Percentiles rank a stretch among this genome's conserved stretches.
Conservation (phyloP, 1,284 basidiomycete species). For the Malassezia equina region DNA sequence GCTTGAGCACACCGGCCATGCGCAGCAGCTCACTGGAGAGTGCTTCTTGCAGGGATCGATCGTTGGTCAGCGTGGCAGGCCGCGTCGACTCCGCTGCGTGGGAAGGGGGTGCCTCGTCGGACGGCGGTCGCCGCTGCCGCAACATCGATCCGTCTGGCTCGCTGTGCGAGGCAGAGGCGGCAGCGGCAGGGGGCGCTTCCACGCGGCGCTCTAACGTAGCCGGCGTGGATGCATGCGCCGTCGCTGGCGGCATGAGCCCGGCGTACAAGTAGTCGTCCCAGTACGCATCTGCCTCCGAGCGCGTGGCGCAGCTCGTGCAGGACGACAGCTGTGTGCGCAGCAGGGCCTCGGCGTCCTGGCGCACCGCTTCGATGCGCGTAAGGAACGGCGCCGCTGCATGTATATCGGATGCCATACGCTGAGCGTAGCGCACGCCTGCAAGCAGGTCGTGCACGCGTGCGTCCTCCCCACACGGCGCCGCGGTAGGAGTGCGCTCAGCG, state of each 20-base stretch:
- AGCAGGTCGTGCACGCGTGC: conserved; percentile 4
- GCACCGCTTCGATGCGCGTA: neutral
- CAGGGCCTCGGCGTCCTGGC: neutral
- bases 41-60: conserved; percentile 35
- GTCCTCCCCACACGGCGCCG: neutral
- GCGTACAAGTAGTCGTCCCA: conserved; percentile 19
- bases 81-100: neutral
- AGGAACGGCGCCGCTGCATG: neutral
- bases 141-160: neutral
- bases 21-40: conserved; percentile 43
- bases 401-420: neutral
- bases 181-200: no score
- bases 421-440: conserved; percentile 4
- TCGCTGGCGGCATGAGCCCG: neutral
- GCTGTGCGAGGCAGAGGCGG: neutral
- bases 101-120: neutral
- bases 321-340: neutral
- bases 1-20: conserved; percentile 39
- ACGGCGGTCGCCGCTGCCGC: neutral
- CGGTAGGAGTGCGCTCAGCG: neutral
- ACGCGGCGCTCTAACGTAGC: no score
- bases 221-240: no score
- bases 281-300: neutral
- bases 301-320: neutral
- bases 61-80: conserved; percentile 21